Conservation (phyloP, 768 basidiomycete genomes). For the Leccinum longicurvipes region DNA sequence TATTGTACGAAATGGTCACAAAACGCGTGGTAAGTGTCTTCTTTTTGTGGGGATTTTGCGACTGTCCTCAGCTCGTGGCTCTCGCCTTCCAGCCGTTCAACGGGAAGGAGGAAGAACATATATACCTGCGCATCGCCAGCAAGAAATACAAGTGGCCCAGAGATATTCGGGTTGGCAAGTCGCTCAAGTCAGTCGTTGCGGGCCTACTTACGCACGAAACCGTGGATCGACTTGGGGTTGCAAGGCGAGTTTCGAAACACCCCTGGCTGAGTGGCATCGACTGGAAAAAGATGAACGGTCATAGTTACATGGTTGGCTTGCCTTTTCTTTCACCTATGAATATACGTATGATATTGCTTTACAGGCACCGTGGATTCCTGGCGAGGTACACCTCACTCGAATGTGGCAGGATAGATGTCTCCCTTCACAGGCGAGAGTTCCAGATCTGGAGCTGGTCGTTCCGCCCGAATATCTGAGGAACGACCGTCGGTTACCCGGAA, state of each 20-base stretch:
- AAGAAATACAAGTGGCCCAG: conserved; percentile 40
- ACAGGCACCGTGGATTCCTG: conserved; percentile 45
- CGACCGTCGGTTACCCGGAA: conserved; percentile 34
- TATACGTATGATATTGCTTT: neutral
- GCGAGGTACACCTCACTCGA: conserved; percentile 20
- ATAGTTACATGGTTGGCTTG: conserved; percentile 44
- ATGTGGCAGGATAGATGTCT: conserved; percentile 40
- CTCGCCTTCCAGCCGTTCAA: conserved; percentile 23
- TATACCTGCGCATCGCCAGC: conserved; percentile 26
- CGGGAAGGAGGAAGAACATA: conserved; percentile 24
- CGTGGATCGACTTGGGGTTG: conserved; percentile 38
- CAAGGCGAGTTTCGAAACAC: conserved; percentile 37
- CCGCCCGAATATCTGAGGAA: conserved; percentile 36
- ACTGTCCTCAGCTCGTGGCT: neutral
- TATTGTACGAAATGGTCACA: conserved; percentile 53
- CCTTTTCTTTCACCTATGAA: neutral
- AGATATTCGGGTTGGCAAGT: conserved; percentile 33
- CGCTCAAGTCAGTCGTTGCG: conserved; percentile 41
- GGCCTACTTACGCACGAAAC: conserved; percentile 39
- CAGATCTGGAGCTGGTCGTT: conserved; percentile 35
- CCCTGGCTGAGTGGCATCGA: conserved; percentile 45
- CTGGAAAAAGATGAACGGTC: conserved; percentile 44
- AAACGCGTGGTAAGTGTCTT: conserved; percentile 29
- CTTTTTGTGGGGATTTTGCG: neutral
- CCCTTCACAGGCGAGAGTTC: conserved; percentile 36